phyloP scores from a whole-genome alignment of 192 early-diverging fungal genomes.

The Spizellomyces sp. region DNA sequence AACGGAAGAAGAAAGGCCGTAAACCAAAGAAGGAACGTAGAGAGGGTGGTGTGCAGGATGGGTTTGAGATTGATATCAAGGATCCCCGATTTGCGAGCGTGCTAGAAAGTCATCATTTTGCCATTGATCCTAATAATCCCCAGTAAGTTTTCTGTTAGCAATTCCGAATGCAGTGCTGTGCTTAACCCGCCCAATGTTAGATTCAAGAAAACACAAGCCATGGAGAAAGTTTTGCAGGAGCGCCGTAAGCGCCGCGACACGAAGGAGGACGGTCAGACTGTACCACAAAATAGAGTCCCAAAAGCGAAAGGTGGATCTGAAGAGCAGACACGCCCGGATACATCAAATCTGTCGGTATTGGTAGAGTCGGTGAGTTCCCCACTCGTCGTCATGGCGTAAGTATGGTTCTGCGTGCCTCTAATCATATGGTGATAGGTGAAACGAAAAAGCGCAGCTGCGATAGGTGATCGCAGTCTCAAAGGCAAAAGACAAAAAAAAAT shows the following conservation, averaged over 20 bases:
- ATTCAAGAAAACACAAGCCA: conserved; percentile 83
- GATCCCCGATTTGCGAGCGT: conserved; percentile 87
- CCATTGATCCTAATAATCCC: conserved; percentile 94
- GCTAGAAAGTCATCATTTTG: conserved; percentile 83
- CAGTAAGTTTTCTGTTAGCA: conserved; percentile 49
- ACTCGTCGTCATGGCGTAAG: too few species aligned
- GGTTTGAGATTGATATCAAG: conserved; percentile 81
- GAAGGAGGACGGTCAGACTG: neutral
- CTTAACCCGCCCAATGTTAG: conserved; percentile 28
- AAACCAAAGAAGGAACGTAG: conserved; percentile 52
- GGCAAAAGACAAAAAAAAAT: conserved; percentile 29
- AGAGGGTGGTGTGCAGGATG: conserved; percentile 67
- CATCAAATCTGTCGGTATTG: neutral
- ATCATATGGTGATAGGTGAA: conserved; percentile 26
- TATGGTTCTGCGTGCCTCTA: too few species aligned
- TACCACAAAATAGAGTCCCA: neutral
- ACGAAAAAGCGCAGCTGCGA: conserved; percentile 34
- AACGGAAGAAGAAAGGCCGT: conserved; percentile 53
- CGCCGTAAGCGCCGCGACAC: conserved; percentile 24
- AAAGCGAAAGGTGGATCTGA: neutral
- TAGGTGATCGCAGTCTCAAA: conserved; percentile 14
- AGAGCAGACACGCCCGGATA: too few species aligned
- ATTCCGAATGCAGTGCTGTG: neutral
- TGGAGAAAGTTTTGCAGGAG: conserved; percentile 68
- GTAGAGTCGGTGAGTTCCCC: neutral